Base-by-base conservation (phyloP, 768 basidiomycete species). In the Cubamyces lactineus region DNA sequence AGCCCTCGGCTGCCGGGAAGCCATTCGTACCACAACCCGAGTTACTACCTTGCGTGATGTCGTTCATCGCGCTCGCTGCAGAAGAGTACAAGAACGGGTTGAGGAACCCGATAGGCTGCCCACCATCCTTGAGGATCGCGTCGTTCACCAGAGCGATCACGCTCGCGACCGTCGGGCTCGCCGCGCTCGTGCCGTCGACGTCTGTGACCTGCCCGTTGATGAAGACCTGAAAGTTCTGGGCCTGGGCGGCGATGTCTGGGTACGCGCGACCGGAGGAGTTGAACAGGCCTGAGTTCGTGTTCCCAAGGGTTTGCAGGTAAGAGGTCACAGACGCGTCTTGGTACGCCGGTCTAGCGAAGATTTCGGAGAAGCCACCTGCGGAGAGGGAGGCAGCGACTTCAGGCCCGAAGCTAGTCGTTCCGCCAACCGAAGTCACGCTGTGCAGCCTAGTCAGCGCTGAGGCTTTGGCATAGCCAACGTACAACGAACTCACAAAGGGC, bases 161-260 rank as follows among this genome's bases (percentile, higher is more conserved):
- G 39, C 61, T 56, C 9, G 73, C 73, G 61, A 74, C 70, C 6
- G 63, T 65, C 6, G 71, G 71, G 45, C 58, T 66, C 5, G 64
- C 59, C 42, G 65, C 68, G 52, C 64, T 66, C 28, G 71, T 72
- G 57, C 71, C 71, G n/a, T 65, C 69, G 50, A 74, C 73, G 39
- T 66, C 57, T n/a, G 53, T 66, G 11, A 55, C 42, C 42, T 64
- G 13, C 17, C 65, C 66, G 39, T 50, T 54, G 62, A 62, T 46
- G 53, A 68, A 57, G 64, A 75, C 76, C 38, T 88, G 77, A 55
- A 74, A 73, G 63, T 74, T 70, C 42, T 72, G 61, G 3, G 74
- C 76, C 58, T 72, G 69, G 5, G 82, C 79, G 38, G 79, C 70
- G 46, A 83, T 71, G 70, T 83, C 82, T 34, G 83, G 83, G 72